phyloP scores from a whole-genome alignment of 331 rosid genomes.

The Malus hybrid region DNA sequence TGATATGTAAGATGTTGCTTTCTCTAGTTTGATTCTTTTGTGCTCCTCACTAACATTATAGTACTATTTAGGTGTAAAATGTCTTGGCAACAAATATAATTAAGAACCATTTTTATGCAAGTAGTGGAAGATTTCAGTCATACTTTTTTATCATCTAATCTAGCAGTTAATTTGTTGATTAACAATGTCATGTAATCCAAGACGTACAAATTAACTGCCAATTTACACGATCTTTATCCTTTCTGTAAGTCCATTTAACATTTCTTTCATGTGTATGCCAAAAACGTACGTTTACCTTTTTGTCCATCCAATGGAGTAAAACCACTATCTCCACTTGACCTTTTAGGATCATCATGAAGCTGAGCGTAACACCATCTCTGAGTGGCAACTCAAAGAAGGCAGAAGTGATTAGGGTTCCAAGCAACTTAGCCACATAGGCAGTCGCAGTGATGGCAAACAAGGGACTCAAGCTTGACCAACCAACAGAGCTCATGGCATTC shows the following conservation, averaged over 20 bases:
- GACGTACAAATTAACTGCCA: not conserved
- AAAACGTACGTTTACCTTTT: conserved; percentile 29
- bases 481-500: conserved; percentile 13
- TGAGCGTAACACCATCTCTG: conserved; percentile 42
- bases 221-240: too few relatives aligned
- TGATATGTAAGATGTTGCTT: too few relatives aligned
- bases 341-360: conserved; percentile 53
- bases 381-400: conserved; percentile 35
- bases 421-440: conserved; percentile 39
- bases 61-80: too few relatives aligned
- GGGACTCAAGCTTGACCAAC: conserved; percentile 40
- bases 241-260: too few relatives aligned
- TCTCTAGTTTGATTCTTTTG: too few relatives aligned
- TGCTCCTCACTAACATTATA: too few relatives aligned
- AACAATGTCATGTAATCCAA: not conserved
- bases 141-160: not conserved
- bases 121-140: not conserved
- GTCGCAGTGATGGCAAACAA: conserved; percentile 29
- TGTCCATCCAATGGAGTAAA: conserved; percentile 60
- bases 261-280: too few relatives aligned
- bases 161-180: not conserved
- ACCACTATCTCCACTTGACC: conserved; percentile 60
- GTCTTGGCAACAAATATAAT: too few relatives aligned
- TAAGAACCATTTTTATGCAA: not conserved
- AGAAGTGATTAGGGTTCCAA: conserved; percentile 23